phyloP scores from a whole-genome alignment of 2,329 filamentous ascomycete species.

The Colletotrichum tropicale region DNA sequence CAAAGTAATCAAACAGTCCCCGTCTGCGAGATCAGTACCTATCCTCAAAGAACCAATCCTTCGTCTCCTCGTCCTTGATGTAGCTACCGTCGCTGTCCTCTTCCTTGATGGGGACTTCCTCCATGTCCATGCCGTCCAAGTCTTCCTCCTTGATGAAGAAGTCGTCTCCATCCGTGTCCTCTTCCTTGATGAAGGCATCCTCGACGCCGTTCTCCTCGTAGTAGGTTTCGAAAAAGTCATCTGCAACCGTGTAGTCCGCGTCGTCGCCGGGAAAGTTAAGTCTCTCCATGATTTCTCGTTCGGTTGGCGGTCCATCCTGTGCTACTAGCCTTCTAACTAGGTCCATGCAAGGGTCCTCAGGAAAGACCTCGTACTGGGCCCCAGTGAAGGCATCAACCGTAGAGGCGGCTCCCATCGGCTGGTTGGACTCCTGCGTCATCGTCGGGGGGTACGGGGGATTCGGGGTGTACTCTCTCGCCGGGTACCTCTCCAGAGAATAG shows the following conservation, averaged over 20 bases:
- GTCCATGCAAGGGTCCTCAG: background rate
- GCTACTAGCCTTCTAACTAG: background rate
- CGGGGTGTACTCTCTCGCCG: background rate
- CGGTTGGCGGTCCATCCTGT: background rate
- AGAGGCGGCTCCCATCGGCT: background rate
- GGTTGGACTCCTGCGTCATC: too few species aligned
- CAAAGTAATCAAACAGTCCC: background rate
- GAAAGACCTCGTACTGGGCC: background rate
- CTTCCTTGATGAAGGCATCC: background rate
- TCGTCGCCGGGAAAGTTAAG: background rate
- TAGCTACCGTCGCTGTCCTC: background rate
- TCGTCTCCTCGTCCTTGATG: background rate
- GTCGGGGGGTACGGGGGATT: background rate
- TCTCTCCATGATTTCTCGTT: background rate
- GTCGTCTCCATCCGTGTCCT: background rate
- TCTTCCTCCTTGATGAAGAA: background rate
- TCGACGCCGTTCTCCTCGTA: background rate
- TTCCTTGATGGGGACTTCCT: background rate
- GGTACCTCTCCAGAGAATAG: background rate
- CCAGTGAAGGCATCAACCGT: background rate
- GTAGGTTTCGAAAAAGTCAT: background rate
- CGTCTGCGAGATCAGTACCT: background rate
- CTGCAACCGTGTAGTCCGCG: background rate
- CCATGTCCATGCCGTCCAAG: background rate
- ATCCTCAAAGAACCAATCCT: background rate